Evolutionary conservation across 148 eudicot genomes (phyloP).

Genomic region (Vaccinium vitisidaea): DNA sequence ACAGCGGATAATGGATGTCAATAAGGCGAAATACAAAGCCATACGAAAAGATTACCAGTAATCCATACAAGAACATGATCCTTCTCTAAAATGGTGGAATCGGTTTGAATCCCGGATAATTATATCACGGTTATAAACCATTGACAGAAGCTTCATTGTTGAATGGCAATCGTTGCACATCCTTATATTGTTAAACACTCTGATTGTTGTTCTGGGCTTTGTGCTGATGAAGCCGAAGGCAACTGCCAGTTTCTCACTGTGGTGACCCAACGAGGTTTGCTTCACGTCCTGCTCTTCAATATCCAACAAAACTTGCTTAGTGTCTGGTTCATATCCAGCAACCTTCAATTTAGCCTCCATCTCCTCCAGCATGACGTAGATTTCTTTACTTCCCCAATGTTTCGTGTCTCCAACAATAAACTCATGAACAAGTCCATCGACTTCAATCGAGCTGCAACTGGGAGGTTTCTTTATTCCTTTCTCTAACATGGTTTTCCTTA

Average conservation of each 20-base stretch:
- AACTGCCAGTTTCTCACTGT: constrained; percentile 28
- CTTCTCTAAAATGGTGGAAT: constrained; percentile 22
- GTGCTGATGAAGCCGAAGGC: constrained; percentile 23
- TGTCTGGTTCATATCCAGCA: constrained; percentile 17
- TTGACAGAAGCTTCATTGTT: constrained; percentile 15
- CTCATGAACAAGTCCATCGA: constrained; percentile 26
- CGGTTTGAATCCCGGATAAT: constrained; percentile 21
- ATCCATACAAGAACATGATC: constrained; percentile 26
- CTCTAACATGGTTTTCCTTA: constrained; percentile 18
- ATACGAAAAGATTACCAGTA: constrained; percentile 4
- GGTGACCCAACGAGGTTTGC: constrained; percentile 19
- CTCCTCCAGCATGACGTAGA: constrained; percentile 18
- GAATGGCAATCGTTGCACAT: constrained; percentile 23
- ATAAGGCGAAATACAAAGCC: background rate
- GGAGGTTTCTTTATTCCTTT: constrained; percentile 19
- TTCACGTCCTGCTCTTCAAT: constrained; percentile 17
- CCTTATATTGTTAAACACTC: constrained; percentile 22
- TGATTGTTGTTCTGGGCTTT: constrained; percentile 11
- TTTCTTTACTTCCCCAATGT: constrained; percentile 17
- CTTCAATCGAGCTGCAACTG: constrained; percentile 24
- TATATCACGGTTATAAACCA: constrained; percentile 15
- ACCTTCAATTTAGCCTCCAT: constrained; percentile 16
- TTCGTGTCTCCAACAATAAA: constrained; percentile 15
- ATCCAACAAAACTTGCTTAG: constrained; percentile 14
- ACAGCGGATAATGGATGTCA: background rate